Evolutionary conservation across 768 basidiomycete genomes (phyloP).

Genomic region (Macrolepiota albuminosa): DNA sequence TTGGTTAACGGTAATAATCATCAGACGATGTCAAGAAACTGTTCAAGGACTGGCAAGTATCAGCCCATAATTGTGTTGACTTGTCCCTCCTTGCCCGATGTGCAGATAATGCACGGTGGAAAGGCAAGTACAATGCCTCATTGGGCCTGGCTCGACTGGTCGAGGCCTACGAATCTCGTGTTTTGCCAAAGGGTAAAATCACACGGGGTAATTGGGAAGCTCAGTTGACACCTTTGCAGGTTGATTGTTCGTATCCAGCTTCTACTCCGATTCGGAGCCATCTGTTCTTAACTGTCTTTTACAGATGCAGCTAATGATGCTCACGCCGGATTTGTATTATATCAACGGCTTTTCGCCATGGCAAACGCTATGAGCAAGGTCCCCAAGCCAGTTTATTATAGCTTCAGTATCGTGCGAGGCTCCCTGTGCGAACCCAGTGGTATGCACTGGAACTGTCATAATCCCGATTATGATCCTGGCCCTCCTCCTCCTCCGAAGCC

Average conservation of each 20-base stretch:
- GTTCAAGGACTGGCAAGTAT: slow-evolving; percentile 40
- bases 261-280: neutral
- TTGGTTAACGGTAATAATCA: slow-evolving; percentile 4
- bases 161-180: slow-evolving; percentile 51
- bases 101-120: slow-evolving; percentile 69
- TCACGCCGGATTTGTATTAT: slow-evolving; percentile 55
- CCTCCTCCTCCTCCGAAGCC: slow-evolving; percentile 51
- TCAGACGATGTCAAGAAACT: slow-evolving; percentile 69
- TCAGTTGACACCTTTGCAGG: slow-evolving; percentile 38
- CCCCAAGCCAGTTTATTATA: slow-evolving; percentile 43
- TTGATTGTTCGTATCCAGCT: slow-evolving; percentile 49
- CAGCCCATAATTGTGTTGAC: slow-evolving; percentile 57
- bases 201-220: slow-evolving; percentile 70
- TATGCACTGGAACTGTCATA: slow-evolving; percentile 48
- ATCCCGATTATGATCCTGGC: slow-evolving; percentile 71
- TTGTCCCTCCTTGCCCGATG: slow-evolving; percentile 64
- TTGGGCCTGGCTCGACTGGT: slow-evolving; percentile 64
- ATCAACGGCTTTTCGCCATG: slow-evolving; percentile 42
- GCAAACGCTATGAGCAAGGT: slow-evolving; percentile 27
- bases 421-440: slow-evolving; percentile 38
- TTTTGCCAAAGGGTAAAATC: slow-evolving; percentile 54
- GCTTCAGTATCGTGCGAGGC: slow-evolving; percentile 51
- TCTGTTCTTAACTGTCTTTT: neutral
- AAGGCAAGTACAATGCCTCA: slow-evolving; percentile 55
- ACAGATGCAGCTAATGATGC: slow-evolving; percentile 69